Evolutionary conservation across 108 stramenopile genomes (phyloP).

Genomic region (Stephanodiscus triporus): DNA sequence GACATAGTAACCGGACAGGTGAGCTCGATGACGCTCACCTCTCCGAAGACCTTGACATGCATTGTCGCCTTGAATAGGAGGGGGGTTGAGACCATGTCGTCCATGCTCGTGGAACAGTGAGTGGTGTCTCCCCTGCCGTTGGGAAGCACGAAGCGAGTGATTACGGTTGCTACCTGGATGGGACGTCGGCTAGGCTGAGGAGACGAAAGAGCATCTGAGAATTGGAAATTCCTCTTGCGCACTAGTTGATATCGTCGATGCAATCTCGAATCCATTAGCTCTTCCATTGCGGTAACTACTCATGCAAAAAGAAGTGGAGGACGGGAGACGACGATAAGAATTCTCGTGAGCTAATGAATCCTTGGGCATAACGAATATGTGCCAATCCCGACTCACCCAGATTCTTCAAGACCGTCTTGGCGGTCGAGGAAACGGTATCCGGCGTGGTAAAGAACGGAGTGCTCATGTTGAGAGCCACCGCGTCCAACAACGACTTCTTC

Average conservation of each 20-base stretch:
- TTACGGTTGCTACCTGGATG: conserved; percentile 15
- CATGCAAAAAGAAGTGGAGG: too few relatives aligned
- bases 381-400: background rate
- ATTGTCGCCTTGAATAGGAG: conserved; percentile 27
- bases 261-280: conserved; percentile 23
- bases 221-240: background rate
- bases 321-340: too few relatives aligned
- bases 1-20: conserved; percentile 18
- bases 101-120: background rate
- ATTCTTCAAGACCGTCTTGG: conserved; percentile 12
- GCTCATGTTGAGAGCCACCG: conserved; percentile 19
- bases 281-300: conserved; percentile 21
- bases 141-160: conserved; percentile 17
- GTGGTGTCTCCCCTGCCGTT: background rate
- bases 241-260: conserved; percentile 9
- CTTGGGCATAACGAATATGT: too few relatives aligned
- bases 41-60: conserved; percentile 20
- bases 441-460: conserved; percentile 15
- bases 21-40: conserved; percentile 16
- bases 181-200: conserved; percentile 16
- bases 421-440: background rate
- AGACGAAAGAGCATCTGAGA: conserved; percentile 9
- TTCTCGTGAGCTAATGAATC: too few relatives aligned
- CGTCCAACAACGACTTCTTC: background rate
- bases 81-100: conserved; percentile 4